Evolutionary conservation across 148 eudicot genomes (phyloP), one percentile per base, ranked within the genome.

Genomic region (Spergularia marina): DNA sequence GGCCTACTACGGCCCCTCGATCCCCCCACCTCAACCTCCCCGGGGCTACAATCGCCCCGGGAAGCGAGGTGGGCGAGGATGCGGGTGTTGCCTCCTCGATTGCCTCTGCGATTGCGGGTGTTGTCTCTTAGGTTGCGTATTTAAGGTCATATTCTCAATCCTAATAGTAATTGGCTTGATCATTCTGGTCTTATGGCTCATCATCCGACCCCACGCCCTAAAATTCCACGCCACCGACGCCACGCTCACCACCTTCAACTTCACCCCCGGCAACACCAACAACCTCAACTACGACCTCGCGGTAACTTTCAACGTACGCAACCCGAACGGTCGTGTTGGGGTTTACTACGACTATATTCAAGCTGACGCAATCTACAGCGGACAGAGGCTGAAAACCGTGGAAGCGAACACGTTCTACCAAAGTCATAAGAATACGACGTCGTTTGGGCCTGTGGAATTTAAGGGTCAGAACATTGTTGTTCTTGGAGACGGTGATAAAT

Each of bases 1-100:
- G 10, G 94, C 90, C 65, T 92, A 87, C 82, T 92, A 92, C 77
- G 98, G 93, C 79, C 98, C 97, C 1, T 73, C 93, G 4, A 77
- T 89, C 40, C 96, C 91, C 7, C 91, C 88, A 6, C 88, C 86
- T 6, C 41, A 82, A 2, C 75, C 2, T 62, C 79, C 79, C 2
- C 65, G 74, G 12, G 23, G 80, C 63, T 88, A 85, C 83, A 78
- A 89, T 79, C 85, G 91, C 36, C 96, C 85, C 20, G 74, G 88
- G 21, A 77, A 15, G 17, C 60, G 83, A 5, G 73, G 83, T 47
- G 74, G 80, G 3, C 10, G 82, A 16, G 80, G 80, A 5, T 62
- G 90, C 23, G 77, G 83, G 86, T 74, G 94, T 73, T 85, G 88
- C 77, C 88, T 87, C 11, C 76, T 84, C 51, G 81, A 81, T 77